phyloP scores from a whole-genome alignment of 2,329 filamentous ascomycete genomes.

The Arthroderma sp. region DNA sequence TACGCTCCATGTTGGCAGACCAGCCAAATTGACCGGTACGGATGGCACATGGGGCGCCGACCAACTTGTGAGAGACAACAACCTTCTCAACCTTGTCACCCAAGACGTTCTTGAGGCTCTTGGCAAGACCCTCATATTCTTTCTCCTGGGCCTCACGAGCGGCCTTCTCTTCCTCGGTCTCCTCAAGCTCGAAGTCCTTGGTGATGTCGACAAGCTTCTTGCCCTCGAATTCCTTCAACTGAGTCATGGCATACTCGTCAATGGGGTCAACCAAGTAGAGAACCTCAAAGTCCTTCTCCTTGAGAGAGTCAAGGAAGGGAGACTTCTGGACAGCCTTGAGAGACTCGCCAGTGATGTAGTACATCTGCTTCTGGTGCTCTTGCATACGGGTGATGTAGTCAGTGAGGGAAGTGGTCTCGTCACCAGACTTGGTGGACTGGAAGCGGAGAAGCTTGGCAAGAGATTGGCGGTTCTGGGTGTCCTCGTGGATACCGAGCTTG shows the following conservation, averaged over 20 bases:
- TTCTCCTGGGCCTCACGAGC: conserved; percentile 93
- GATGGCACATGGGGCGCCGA: conserved; percentile 90
- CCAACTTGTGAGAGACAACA: conserved; percentile 94
- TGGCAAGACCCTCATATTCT: conserved; percentile 88
- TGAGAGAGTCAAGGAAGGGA: conserved; percentile 96
- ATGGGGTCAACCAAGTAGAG: conserved; percentile 99
- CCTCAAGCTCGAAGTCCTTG: conserved; percentile 99
- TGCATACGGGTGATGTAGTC: conserved; percentile 99
- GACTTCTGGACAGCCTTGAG: conserved; percentile 97
- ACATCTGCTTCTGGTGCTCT: conserved; percentile 99
- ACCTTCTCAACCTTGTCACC: conserved; percentile 99
- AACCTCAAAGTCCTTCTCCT: conserved; percentile 98
- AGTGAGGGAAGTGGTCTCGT: conserved; percentile 82
- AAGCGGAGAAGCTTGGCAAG: conserved; percentile 98
- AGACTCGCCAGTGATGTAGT: conserved; percentile 99
- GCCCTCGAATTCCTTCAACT: conserved; percentile 99
- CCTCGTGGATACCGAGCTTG: conserved; percentile 99
- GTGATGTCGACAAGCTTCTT: conserved; percentile 99
- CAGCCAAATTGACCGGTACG: conserved; percentile 99
- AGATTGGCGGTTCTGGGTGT: conserved; percentile 83
- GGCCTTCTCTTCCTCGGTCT: conserved; percentile 99
- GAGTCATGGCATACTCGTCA: conserved; percentile 98
- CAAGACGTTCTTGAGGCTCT: conserved; percentile 97
- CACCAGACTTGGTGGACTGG: conserved; percentile 97
- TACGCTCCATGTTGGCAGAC: conserved; percentile 99